Base-by-base conservation (phyloP, 2,329 filamentous ascomycete genomes). In the Venturia nashicola region DNA sequence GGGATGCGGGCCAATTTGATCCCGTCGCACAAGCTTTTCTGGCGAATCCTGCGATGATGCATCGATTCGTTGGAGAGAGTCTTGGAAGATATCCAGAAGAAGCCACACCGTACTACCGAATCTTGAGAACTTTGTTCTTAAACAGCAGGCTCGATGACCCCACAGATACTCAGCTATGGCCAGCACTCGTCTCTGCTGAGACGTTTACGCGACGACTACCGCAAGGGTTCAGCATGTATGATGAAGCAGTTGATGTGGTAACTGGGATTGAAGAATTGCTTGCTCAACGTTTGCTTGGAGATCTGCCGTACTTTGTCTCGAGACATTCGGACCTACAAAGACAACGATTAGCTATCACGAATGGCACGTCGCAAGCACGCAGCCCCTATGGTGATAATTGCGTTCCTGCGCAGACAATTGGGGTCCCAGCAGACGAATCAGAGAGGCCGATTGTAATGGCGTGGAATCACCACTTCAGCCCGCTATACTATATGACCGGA, bases 391-490 rank as follows among this genome's bases (percentile, higher is more conserved):
- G 20, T 42, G 27, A 27, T n/a, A 73, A 76, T 18, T 74, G 80
- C 18, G 85, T 92, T 67, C 84, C 86, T 2, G 78, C 79, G 7
- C 84, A 85, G n/a, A 88, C 86, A 0, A 76, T 79, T 59, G 89
- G 89, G 1, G 82, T 84, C 12, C 89, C 96, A 65, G 80, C 96
- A 61, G 90, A 87, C 8, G 89, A 95, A 68, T 83, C 83, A n/a
- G 27, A 36, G 32, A 86, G 83, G 48, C 87, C 89, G 55, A 85
- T 89, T 61, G 87, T 93, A 16, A 82, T 90, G 34, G 82, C 89
- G 70, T 90, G 95, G 77, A 85, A 80, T 64, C 80, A 91, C 71
- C 78, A 83, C 27, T 92, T 96, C 73, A 96, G 91, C 7, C 87
- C 86, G 3, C 76, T 97, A 54, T 86, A 87, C 14, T 87, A 96